Base-by-base conservation (phyloP, 768 basidiomycete genomes). In the Leccinum ochraceum region DNA sequence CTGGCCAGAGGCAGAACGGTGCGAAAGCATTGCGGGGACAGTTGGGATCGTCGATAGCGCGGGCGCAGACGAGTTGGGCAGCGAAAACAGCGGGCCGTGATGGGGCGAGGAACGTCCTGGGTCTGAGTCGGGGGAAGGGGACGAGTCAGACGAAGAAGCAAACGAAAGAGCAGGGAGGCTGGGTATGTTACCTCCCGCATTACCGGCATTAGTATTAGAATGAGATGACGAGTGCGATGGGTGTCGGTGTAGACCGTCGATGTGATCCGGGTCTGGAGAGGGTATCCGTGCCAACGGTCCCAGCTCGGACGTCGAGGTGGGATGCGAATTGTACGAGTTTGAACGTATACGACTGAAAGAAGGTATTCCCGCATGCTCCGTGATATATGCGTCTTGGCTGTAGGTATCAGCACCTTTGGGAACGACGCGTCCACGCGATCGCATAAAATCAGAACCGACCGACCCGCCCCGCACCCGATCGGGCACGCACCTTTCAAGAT, bases 1-100 rank as follows among this genome's bases (percentile, higher is more conserved):
- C 7, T 85, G 85, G 5, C 86, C 81, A 32, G 94, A 92, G 56
- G 88, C 86, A 9, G 89, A 84, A 42, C 94, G 84, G 59, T 89
- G 88, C 4, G 86, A 73, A n/a, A 89, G 77, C 32, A 83, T 81
- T 24, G 87, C 78, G 67, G 76, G 74, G 46, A 66, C 60, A 1
- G 81, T 56, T 36, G 76, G 75, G 56, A 87, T 77, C 48, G 83
- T 81, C 16, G 90, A 87, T 53, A 98, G 77, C 6, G 89, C 87
- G 0, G 97, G 96, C 1, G 94, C 95, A 11, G 95, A 97, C 16
- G 90, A 93, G 75, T 80, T 85, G n/a, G 95, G 87, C 68, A 95
- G 87, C 63, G 82, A 86, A 79, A 94, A 96, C 28, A 92, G 78
- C 3, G 78, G 69, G 48, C 75, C 73, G 28, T 69, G 67, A 39